Evolutionary conservation across 176 grass and related monocot genomes (phyloP).

Genomic region (Neostapfia colusana): DNA sequence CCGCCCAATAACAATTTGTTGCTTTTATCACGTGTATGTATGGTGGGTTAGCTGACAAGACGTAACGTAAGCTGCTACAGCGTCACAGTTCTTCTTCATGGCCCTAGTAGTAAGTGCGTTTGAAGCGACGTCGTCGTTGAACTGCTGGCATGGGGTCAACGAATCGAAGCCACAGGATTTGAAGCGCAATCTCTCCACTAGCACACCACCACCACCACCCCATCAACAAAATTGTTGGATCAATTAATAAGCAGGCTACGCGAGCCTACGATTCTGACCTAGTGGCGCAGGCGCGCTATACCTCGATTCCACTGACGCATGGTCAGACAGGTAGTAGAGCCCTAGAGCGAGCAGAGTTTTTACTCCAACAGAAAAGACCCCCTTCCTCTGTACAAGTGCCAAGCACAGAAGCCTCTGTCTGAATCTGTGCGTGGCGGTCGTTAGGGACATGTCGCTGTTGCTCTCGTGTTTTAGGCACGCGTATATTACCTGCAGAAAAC

Average conservation of each 20-base stretch:
- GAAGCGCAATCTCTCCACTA: constrained; percentile 17
- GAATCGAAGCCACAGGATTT: background rate
- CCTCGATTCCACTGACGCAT: background rate
- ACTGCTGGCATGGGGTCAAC: constrained; percentile 8
- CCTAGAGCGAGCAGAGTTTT: background rate
- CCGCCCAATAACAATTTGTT: background rate
- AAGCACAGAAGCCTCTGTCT: background rate
- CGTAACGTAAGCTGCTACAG: background rate
- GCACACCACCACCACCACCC: no score
- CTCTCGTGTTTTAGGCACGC: no score
- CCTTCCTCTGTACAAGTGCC: background rate
- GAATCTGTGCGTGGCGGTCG: background rate
- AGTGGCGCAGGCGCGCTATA: background rate
- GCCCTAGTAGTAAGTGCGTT: background rate
- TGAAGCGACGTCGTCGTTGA: constrained; percentile 27
- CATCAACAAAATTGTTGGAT: background rate
- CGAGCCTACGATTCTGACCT: constrained; percentile 7
- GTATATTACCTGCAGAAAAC: constrained; percentile 9
- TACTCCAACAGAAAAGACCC: background rate
- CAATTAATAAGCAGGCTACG: background rate
- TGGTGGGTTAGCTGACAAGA: background rate
- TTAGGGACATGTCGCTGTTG: constrained; percentile 6
- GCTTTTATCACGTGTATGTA: background rate
- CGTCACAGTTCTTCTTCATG: background rate
- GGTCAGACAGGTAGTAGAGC: background rate